phyloP scores from a whole-genome alignment of 129 eudicot species.

The Scalesia atractyloides region DNA sequence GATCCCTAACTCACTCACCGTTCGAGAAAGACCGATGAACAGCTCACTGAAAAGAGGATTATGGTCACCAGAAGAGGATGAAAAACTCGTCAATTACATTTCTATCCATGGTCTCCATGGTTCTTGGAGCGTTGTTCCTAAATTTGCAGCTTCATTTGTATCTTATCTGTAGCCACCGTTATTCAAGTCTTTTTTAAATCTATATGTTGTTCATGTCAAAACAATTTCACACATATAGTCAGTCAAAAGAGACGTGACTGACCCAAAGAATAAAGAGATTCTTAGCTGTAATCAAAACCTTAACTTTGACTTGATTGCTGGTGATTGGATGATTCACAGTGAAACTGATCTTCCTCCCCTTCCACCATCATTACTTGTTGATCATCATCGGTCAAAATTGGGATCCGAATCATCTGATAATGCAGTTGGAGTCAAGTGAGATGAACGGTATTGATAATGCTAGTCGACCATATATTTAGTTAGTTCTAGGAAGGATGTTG shows the following conservation, averaged over 20 bases:
- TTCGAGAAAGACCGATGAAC: conserved; percentile 29
- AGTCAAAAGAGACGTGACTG: too few species aligned
- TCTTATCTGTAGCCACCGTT: too few species aligned
- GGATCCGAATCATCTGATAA: conserved; percentile 11
- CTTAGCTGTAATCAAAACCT: not conserved
- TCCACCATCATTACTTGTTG: conserved; percentile 30
- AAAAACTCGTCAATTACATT: conserved; percentile 61
- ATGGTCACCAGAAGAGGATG: conserved; percentile 93
- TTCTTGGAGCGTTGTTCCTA: conserved; percentile 74
- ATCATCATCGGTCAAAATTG: conserved; percentile 19
- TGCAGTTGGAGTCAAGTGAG: conserved; percentile 17
- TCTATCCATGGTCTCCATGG: conserved; percentile 57
- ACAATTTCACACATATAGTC: too few species aligned
- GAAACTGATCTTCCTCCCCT: conserved; percentile 29
- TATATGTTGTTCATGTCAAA: too few species aligned
- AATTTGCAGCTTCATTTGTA: conserved; percentile 47
- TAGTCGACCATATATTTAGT: conserved; percentile 23
- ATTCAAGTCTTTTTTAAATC: too few species aligned
- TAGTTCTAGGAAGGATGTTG: too few species aligned
- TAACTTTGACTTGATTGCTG: conserved; percentile 10
- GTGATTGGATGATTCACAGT: conserved; percentile 2
- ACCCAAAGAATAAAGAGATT: not conserved
- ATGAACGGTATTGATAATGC: not conserved
- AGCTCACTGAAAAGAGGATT: conserved; percentile 57
- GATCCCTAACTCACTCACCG: not conserved